Evolutionary conservation across 139 green algal genomes (phyloP).

Genomic region (Micractinium sp.): DNA sequence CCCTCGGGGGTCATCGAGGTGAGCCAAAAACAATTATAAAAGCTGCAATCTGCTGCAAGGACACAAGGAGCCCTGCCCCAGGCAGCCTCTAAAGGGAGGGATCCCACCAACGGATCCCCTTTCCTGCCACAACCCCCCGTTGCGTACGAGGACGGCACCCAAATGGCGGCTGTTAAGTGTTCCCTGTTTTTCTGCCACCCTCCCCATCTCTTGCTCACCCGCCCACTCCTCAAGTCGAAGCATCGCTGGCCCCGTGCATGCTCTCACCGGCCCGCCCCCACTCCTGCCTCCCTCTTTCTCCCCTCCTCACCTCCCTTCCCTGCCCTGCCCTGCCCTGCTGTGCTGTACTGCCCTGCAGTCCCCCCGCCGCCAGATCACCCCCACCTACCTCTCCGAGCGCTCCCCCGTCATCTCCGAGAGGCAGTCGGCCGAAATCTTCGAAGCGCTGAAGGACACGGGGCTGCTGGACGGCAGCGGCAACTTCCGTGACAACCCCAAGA

Average conservation of each 20-base stretch:
- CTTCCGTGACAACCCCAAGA: background rate
- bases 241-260: no score
- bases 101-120: no score
- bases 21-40: background rate
- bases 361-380: background rate
- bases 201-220: no score
- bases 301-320: background rate
- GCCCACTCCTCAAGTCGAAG: no score
- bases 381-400: constrained; percentile 24
- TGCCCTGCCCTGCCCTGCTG: background rate
- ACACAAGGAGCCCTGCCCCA: no score
- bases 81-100: no score
- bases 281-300: background rate
- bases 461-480: background rate
- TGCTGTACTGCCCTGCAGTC: background rate
- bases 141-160: no score
- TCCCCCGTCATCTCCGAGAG: constrained; percentile 3
- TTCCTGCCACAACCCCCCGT: no score
- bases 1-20: background rate
- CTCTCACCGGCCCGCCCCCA: background rate
- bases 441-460: background rate
- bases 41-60: no score
- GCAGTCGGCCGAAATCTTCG: background rate
- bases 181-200: no score
- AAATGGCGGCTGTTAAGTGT: no score